Base-by-base conservation (phyloP, 129 eudicot genomes). In the Pittosporum tobira region DNA sequence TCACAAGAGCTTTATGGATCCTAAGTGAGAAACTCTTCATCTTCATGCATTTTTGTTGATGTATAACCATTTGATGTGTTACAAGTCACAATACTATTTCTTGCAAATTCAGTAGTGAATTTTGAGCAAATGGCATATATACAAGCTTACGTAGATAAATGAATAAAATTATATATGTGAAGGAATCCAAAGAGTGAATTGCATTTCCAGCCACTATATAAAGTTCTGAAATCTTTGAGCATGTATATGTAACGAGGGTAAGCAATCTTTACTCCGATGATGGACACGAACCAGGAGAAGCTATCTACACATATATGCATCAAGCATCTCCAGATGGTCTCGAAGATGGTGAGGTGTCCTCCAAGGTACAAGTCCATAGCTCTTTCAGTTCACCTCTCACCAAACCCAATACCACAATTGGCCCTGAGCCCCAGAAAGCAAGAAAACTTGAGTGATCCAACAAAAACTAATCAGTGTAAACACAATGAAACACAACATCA, bases 351-450 rank as follows among this genome's bases (percentile, higher is more conserved):
- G 52, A 25, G 29, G 71, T 37, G 2, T 74, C 55, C 4, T 63
- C 68, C 59, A 53, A 20, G 29, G 58, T 74, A 61, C 66, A 82
- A 64, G 31, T 73, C 97, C 97, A 85, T 11, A 90, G 86, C 6
- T 77, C 81, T 62, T 76, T 83, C 58, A 90, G 65, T 77, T 90
- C 95, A 6, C 86, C 82, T 80, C 95, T 78, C 30, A 73, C 54
- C 63, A 62, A 49, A 26, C 98, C 90, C 79, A 90, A 49, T 58
- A 83, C 22, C 15, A 90, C 71, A 59, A 79, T 69, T 62, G 79
- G 59, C 69, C 98, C 98, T 90, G 71, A 57, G 65, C 57, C 61
- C 27, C 22, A 52, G 31, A 34, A 50, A 34, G 30, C 23, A 15
- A 48, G 28, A 53, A 16, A 59, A 36, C 30, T 13, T 14, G 15